A percentile compares a stretch with the other conserved stretches of the same genome.
These are phyloP conservation scores for Anastatica hierochuntica DNA, from an alignment of 345 rosid species.

Conservation along the genomic window DNA sequence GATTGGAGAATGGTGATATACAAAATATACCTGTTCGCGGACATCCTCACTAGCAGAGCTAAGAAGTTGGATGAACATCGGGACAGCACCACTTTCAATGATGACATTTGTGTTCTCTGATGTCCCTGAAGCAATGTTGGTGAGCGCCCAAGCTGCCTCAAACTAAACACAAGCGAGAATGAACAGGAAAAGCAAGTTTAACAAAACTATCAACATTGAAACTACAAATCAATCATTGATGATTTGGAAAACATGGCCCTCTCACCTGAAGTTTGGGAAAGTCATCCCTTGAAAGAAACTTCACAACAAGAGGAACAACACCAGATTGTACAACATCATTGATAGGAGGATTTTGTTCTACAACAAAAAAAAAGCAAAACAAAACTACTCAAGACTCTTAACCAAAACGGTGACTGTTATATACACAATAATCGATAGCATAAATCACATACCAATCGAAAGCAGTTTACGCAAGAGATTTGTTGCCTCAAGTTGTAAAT, in stretches of 20 bases:
- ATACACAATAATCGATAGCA: too few species aligned
- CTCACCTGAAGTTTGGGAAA: conserved; percentile 90
- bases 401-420: too few species aligned
- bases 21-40: conserved; percentile 57
- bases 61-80: conserved; percentile 54
- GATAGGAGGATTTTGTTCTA: conserved; percentile 81
- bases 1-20: background rate
- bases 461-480: conserved; percentile 75
- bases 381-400: background rate
- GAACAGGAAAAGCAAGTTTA: too few species aligned
- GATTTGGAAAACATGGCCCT: too few species aligned
- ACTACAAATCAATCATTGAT: conserved; percentile 1
- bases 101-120: conserved; percentile 76
- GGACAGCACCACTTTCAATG: conserved; percentile 74
- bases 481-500: conserved; percentile 63
- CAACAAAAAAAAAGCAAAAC: background rate
- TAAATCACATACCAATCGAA: conserved; percentile 43
- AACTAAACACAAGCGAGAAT: conserved; percentile 40
- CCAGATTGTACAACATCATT: conserved; percentile 77
- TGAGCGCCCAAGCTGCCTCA: conserved; percentile 90
- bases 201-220: background rate
- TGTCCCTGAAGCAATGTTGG: conserved; percentile 83
- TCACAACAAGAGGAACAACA: conserved; percentile 74
- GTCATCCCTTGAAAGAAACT: conserved; percentile 70
- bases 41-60: conserved; percentile 69